A percentile compares a stretch with the other conserved stretches of the same genome.
These are phyloP conservation scores for Martensiomyces pterosporus DNA, from an alignment of 192 early-diverging fungal genomes.

Conservation along the genomic window DNA sequence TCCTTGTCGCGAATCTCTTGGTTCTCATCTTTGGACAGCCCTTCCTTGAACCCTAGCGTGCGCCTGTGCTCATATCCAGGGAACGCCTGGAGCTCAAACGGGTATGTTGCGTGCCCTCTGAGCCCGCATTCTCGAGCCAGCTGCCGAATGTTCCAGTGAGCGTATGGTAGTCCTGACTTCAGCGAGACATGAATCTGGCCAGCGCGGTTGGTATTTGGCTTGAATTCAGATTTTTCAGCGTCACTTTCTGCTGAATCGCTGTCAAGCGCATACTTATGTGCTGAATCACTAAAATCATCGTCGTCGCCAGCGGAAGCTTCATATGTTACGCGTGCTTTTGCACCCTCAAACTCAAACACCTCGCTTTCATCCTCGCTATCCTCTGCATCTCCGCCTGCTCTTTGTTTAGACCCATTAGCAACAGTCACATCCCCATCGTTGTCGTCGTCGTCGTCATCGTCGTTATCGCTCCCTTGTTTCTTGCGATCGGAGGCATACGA, in stretches of 20 bases:
- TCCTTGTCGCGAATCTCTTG: constrained; percentile 67
- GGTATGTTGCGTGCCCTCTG: constrained; percentile 48
- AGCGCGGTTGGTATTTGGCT: constrained; percentile 8
- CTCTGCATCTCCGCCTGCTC: too few species aligned
- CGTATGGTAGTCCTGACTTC: constrained; percentile 83
- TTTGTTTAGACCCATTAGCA: too few species aligned
- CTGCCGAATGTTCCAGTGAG: constrained; percentile 77
- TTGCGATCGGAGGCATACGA: too few species aligned
- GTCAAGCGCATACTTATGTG: too few species aligned
- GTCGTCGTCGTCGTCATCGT: constrained; percentile 6
- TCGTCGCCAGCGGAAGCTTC: not conserved
- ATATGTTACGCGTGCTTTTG: constrained; percentile 25
- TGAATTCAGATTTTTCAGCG: constrained; percentile 10
- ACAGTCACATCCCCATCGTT: too few species aligned
- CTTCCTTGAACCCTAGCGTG: constrained; percentile 91
- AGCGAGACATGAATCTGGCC: constrained; percentile 80
- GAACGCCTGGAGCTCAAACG: constrained; percentile 67
- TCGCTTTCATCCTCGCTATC: not conserved
- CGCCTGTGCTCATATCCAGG: constrained; percentile 90
- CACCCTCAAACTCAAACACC: constrained; percentile 38
- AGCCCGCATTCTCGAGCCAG: constrained; percentile 70
- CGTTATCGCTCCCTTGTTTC: constrained; percentile 1
- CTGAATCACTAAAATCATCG: not conserved
- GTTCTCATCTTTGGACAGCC: constrained; percentile 68
- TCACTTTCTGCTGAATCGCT: constrained; percentile 3